Conservation (phyloP, 2,329 filamentous ascomycete species). For the Cercospora sp. region DNA sequence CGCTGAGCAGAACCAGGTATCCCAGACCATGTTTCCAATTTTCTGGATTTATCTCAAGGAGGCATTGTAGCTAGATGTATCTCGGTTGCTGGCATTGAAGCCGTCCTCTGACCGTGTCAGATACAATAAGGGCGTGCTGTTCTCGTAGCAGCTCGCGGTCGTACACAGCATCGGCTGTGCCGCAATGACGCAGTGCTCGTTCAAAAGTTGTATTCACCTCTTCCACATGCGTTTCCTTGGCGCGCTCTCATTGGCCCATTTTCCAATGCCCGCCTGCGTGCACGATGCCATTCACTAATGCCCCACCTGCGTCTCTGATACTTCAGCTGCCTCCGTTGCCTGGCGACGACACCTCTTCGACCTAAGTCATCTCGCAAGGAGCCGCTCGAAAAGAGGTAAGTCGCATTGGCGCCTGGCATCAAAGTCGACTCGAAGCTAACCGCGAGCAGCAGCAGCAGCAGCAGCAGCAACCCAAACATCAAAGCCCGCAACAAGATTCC, state of each 20-base stretch:
- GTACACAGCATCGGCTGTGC: neutral
- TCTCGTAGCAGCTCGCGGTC: neutral
- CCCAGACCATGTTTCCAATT: no score
- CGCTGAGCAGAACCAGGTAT: no score
- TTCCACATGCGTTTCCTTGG: neutral
- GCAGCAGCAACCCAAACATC: neutral
- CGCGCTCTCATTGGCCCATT: neutral
- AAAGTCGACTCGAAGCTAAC: neutral
- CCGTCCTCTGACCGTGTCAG: neutral
- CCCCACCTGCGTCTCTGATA: neutral
- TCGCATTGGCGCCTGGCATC: neutral
- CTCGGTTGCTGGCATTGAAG: neutral
- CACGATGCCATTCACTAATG: neutral
- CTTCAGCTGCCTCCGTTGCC: neutral
- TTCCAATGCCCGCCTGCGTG: neutral
- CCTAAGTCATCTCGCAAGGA: neutral
- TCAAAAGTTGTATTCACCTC: neutral
- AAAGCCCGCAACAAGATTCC: neutral
- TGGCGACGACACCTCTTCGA: neutral
- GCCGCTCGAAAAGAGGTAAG: neutral
- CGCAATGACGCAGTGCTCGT: neutral
- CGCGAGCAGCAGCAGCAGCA: neutral
- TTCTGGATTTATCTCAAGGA: neutral
- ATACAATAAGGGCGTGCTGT: neutral
- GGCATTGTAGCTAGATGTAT: neutral